Conservation (phyloP, 1,284 basidiomycete genomes). For the Pseudozyma tsukubaensis region DNA sequence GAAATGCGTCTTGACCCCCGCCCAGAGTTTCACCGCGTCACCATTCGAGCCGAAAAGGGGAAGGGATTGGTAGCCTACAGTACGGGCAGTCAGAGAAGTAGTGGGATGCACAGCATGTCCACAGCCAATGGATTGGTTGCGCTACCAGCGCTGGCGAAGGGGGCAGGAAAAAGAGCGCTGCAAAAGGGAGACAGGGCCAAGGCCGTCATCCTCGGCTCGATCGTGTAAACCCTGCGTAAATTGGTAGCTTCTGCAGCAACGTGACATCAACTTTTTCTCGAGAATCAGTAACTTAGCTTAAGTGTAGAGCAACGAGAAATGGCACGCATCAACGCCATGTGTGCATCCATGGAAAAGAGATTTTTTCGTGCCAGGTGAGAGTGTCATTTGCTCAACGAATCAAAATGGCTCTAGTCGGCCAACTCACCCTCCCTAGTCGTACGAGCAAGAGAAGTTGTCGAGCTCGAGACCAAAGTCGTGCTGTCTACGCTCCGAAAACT, state of each 20-base stretch:
- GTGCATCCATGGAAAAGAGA: too few relatives aligned
- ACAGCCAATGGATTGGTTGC: slow-evolving; percentile 61
- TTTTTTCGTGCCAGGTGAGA: too few relatives aligned
- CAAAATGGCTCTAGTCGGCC: too few relatives aligned
- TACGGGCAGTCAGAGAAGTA: slow-evolving; percentile 57
- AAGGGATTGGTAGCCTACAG: slow-evolving; percentile 75
- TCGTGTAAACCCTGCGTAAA: slow-evolving; percentile 12
- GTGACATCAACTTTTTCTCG: too few relatives aligned
- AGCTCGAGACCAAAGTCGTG: too few relatives aligned
- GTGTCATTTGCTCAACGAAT: too few relatives aligned
- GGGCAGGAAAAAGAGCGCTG: neutral
- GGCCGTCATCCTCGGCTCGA: slow-evolving; percentile 48
- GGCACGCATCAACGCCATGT: too few relatives aligned
- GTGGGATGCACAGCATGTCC: slow-evolving; percentile 65
- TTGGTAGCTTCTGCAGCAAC: neutral
- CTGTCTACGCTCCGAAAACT: too few relatives aligned
- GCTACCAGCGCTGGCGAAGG: slow-evolving; percentile 31
- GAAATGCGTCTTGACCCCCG: slow-evolving; percentile 78
- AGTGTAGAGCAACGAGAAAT: too few relatives aligned
- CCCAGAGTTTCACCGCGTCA: slow-evolving; percentile 83
- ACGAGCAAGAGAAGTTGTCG: too few relatives aligned
- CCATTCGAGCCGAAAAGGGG: slow-evolving; percentile 72
- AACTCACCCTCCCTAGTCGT: too few relatives aligned
- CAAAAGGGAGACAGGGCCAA: slow-evolving; percentile 11
- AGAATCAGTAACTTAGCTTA: too few relatives aligned